Evolutionary conservation across 768 basidiomycete species (phyloP).

Genomic region (Boletus rex-veris): DNA sequence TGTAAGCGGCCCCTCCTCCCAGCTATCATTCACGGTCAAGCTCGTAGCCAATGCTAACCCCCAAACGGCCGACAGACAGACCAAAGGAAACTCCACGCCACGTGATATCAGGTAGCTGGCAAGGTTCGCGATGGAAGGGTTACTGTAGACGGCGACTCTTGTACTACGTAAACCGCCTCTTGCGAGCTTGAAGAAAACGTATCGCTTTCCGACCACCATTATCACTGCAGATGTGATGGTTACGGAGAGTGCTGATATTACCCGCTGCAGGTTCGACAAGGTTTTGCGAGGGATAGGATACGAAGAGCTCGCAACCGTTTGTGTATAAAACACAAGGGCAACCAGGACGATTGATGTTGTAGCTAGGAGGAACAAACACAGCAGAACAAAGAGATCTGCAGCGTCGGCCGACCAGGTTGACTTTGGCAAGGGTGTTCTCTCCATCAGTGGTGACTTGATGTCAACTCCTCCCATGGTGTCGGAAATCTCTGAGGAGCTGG

Average conservation of each 20-base stretch:
- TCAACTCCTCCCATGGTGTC: neutral
- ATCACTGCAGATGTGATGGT: constrained; percentile 14
- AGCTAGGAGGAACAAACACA: constrained; percentile 2
- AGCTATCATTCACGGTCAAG: constrained; percentile 10
- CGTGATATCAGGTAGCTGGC: neutral
- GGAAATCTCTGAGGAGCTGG: neutral
- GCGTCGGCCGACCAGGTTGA: neutral
- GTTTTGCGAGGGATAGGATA: neutral
- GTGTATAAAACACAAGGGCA: constrained; percentile 4
- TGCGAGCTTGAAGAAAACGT: constrained; percentile 12
- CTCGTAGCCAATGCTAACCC: constrained; percentile 9
- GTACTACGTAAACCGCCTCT: constrained; percentile 9
- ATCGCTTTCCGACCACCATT: constrained; percentile 15
- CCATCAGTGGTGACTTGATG: neutral
- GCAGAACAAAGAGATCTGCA: constrained; percentile 4
- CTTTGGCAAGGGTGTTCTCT: neutral
- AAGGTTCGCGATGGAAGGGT: constrained; percentile 10
- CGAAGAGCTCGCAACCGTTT: neutral
- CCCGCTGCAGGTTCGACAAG: constrained; percentile 7
- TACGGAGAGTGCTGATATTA: constrained; percentile 8
- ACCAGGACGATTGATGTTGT: constrained; percentile 3
- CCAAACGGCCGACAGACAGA: constrained; percentile 11
- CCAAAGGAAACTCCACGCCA: constrained; percentile 8
- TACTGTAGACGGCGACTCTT: constrained; percentile 12
- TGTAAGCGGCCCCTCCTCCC: neutral